Conservation (phyloP, 192 early-diverging fungal genomes). For the Dissophora globulifera region DNA sequence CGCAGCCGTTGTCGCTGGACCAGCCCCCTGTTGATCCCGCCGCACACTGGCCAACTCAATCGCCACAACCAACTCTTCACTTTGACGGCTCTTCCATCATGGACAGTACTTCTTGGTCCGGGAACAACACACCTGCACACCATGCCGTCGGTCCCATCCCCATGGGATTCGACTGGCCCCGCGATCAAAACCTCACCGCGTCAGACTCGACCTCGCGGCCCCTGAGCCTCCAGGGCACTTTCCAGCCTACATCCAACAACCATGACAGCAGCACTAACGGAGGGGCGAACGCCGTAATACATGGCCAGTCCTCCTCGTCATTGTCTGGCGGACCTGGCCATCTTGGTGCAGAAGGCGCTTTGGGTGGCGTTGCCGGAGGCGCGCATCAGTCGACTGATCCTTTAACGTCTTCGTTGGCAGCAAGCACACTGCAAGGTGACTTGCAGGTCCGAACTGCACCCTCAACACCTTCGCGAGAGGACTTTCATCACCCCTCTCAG, state of each 20-base stretch:
- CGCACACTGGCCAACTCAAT: conserved; percentile 27
- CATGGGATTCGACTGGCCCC: conserved; percentile 46
- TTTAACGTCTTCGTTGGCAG: conserved; percentile 13
- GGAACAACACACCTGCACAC: conserved; percentile 25
- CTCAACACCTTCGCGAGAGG: conserved; percentile 20
- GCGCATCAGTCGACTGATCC: conserved; percentile 19
- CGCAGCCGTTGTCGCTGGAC: conserved; percentile 4
- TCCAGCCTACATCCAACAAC: conserved; percentile 23
- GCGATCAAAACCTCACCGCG: conserved; percentile 28
- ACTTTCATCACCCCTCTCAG: conserved; percentile 37
- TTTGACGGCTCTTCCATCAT: conserved; percentile 26
- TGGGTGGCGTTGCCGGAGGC: conserved; percentile 2
- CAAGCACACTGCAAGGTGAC: conserved; percentile 17
- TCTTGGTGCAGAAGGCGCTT: conserved; percentile 11
- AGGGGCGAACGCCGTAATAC: conserved; percentile 9
- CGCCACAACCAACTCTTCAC: conserved; percentile 3
- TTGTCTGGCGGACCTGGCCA: conserved; percentile 6
- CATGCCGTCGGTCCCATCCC: conserved; percentile 37
- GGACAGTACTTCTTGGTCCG: conserved; percentile 43
- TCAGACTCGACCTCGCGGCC: conserved; percentile 22
- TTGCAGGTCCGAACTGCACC: conserved; percentile 19
- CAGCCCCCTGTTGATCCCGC: conserved; percentile 10
- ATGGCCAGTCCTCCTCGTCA: conserved; percentile 3
- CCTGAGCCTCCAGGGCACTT: conserved; percentile 20
- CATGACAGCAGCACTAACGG: conserved; percentile 23